Evolutionary conservation across 2,329 filamentous ascomycete species (phyloP).

Genomic region (Aspergillus sp.): DNA sequence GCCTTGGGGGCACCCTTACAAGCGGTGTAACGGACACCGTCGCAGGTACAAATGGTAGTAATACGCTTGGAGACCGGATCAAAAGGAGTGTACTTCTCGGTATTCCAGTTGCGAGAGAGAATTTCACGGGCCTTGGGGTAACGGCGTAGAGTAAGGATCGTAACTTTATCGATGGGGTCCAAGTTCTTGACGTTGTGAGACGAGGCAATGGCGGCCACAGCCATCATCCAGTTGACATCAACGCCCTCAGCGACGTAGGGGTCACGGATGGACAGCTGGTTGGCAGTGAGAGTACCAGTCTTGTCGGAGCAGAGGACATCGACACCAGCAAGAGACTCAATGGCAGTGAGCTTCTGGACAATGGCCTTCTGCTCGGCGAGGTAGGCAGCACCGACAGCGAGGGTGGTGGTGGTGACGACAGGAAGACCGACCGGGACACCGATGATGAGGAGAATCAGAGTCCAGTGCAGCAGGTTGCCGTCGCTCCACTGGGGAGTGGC

Average conservation of each 20-base stretch:
- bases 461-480: conserved; percentile 58
- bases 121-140: conserved; percentile 72
- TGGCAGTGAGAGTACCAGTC: conserved; percentile 57
- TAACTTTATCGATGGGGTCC: conserved; percentile 72
- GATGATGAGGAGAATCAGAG: conserved; percentile 63
- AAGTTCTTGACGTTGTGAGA: conserved; percentile 72
- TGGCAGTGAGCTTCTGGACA: conserved; percentile 69
- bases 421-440: conserved; percentile 73
- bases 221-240: conserved; percentile 79
- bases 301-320: conserved; percentile 75
- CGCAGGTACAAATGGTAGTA: conserved; percentile 58
- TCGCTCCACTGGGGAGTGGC: conserved; percentile 42
- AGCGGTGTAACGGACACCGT: conserved; percentile 61
- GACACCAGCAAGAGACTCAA: conserved; percentile 65
- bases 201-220: conserved; percentile 64
- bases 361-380: conserved; percentile 70
- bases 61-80: conserved; percentile 75
- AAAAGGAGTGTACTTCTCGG: conserved; percentile 62
- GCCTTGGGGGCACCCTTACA: conserved; percentile 72
- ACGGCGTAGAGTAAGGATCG: conserved; percentile 63
- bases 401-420: conserved; percentile 67
- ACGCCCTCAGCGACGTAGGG: conserved; percentile 67
- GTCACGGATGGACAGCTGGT: conserved; percentile 64
- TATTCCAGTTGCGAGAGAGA: conserved; percentile 63
- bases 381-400: conserved; percentile 68